phyloP scores from a whole-genome alignment of 805 yeast species.

The Torulaspora quercuum region DNA sequence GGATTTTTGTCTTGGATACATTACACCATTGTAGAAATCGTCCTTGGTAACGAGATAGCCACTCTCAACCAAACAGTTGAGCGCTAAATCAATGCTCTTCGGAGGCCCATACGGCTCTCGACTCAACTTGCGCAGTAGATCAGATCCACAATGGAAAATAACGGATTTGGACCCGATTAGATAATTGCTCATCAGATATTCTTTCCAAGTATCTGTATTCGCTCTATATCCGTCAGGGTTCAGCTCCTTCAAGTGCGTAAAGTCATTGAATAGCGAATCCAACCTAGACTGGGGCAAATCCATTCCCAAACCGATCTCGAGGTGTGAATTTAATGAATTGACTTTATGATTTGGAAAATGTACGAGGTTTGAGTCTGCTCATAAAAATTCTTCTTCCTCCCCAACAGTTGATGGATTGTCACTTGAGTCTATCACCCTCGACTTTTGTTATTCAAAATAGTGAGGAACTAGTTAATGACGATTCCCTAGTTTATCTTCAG shows the following conservation, averaged over 20 bases:
- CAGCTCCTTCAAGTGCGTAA: conserved; percentile 36
- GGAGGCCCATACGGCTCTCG: conserved; percentile 37
- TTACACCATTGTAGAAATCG: conserved; percentile 22
- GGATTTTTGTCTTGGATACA: conserved; percentile 6
- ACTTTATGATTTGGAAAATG: too few relatives aligned
- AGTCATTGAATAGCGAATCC: conserved; percentile 41
- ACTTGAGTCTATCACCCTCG: too few relatives aligned
- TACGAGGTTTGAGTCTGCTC: too few relatives aligned
- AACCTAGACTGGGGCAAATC: conserved; percentile 37
- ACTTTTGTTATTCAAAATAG: too few relatives aligned
- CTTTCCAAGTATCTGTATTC: conserved; percentile 40
- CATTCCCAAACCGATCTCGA: background rate
- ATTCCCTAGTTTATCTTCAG: too few relatives aligned
- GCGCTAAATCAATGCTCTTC: conserved; percentile 36
- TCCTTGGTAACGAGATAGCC: conserved; percentile 32
- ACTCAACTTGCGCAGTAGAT: conserved; percentile 29
- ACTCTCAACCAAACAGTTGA: conserved; percentile 33
- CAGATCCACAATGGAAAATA: conserved; percentile 30
- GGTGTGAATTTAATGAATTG: too few relatives aligned
- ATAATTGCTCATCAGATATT: conserved; percentile 22
- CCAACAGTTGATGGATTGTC: too few relatives aligned
- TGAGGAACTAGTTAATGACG: too few relatives aligned
- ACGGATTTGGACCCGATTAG: conserved; percentile 14
- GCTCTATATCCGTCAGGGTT: conserved; percentile 44
- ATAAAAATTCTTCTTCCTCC: too few relatives aligned